A percentile compares a stretch with the other conserved stretches of the same genome.
Evolutionary conservation across 1,139 yeast genomes (phyloP).

Genomic region (Blastobotrys elegans): DNA sequence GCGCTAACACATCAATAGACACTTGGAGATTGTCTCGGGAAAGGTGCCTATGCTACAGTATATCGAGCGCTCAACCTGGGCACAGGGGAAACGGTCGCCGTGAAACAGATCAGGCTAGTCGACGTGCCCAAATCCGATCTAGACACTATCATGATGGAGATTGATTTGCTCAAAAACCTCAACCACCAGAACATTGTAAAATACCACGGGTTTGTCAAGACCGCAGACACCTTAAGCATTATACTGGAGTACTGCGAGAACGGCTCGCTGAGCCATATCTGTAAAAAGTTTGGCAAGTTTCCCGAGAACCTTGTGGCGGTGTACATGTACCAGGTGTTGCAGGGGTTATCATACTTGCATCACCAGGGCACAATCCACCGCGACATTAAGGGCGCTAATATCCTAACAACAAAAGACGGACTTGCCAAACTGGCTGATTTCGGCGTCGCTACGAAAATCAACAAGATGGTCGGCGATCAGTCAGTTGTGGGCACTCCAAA

Average conservation of each 20-base stretch:
- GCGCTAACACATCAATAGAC: constrained; percentile 22
- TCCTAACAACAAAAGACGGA: constrained; percentile 55
- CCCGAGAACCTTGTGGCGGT: constrained; percentile 57
- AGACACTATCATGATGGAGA: constrained; percentile 39
- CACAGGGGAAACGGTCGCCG: constrained; percentile 72
- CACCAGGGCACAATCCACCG: constrained; percentile 71
- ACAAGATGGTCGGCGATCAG: constrained; percentile 19
- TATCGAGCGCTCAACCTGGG: constrained; percentile 59
- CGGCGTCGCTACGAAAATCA: constrained; percentile 60
- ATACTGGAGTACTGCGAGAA: constrained; percentile 79
- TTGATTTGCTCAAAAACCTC: constrained; percentile 54
- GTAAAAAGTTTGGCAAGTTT: constrained; percentile 47
- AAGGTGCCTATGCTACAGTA: constrained; percentile 78
- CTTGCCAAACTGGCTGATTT: constrained; percentile 70
- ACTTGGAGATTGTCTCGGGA: constrained; percentile 57
- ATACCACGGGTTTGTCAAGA: constrained; percentile 82
- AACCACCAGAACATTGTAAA: constrained; percentile 89
- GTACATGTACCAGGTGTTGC: constrained; percentile 65
- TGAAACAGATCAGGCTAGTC: constrained; percentile 69
- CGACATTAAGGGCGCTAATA: constrained; percentile 77
- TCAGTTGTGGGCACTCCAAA: constrained; percentile 63
- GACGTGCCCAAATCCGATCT: constrained; percentile 33
- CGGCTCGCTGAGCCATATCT: constrained; percentile 73
- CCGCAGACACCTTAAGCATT: constrained; percentile 60
- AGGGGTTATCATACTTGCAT: constrained; percentile 67